Conservation (phyloP, 2,329 filamentous ascomycete species). For the Daldinia eschscholtzii region DNA sequence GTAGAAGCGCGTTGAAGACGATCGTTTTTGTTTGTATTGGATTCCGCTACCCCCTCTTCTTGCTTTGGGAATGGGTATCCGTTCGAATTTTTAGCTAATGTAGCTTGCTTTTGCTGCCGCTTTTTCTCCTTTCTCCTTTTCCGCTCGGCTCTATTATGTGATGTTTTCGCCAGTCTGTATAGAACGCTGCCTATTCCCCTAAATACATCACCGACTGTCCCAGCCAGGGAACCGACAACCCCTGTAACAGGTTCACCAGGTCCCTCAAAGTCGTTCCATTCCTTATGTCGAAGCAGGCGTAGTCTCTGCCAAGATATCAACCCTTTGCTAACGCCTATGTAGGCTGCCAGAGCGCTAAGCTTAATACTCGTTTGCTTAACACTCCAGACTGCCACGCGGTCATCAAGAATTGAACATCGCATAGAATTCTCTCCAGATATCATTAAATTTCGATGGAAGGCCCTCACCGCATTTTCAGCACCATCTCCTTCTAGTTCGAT, state of each 20-base stretch:
- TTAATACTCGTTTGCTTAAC: conserved; percentile 71
- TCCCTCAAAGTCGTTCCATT: conserved; percentile 84
- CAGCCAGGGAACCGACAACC: conserved; percentile 70
- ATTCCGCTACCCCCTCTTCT: conserved; percentile 12
- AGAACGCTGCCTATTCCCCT: conserved; percentile 75
- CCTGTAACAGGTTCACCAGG: conserved; percentile 80
- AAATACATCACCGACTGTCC: conserved; percentile 69
- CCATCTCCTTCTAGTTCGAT: conserved; percentile 76
- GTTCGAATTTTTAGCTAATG: conserved; percentile 35
- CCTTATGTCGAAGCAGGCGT: conserved; percentile 73
- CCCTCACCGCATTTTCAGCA: conserved; percentile 75
- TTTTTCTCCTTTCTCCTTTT: conserved; percentile 59
- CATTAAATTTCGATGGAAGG: conserved; percentile 73
- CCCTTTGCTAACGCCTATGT: conserved; percentile 72
- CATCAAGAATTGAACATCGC: conserved; percentile 74
- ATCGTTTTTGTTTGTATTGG: conserved; percentile 10
- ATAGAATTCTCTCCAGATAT: conserved; percentile 67
- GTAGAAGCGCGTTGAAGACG: conserved; percentile 37
- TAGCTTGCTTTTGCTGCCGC: conserved; percentile 44
- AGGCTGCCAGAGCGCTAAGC: conserved; percentile 73
- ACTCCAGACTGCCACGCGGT: conserved; percentile 74
- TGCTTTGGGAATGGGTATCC: conserved; percentile 44
- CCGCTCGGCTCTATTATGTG: conserved; percentile 66
- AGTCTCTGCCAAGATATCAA: conserved; percentile 73
- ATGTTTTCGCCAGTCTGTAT: conserved; percentile 68